Conservation (phyloP, 1,284 basidiomycete genomes). For the Microbotryum scabiosae region DNA sequence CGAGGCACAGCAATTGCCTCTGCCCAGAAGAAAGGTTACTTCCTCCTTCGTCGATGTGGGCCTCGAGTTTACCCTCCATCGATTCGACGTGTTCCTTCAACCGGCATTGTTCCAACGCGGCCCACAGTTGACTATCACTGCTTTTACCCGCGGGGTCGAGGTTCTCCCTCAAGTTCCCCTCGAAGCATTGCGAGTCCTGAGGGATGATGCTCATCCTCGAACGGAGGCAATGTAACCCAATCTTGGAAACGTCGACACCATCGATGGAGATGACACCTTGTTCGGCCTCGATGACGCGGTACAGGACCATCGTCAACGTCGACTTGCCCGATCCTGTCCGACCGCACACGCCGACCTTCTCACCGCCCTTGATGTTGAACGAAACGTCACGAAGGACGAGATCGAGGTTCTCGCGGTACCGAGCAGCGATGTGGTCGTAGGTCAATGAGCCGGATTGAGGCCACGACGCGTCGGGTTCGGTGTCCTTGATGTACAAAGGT, state of each 20-base stretch:
- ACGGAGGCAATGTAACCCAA: conserved; percentile 67
- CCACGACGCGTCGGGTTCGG: conserved; percentile 58
- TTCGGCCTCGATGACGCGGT: conserved; percentile 73
- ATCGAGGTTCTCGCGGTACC: conserved; percentile 73
- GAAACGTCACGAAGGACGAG: conserved; percentile 66
- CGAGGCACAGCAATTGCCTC: conserved; percentile 46
- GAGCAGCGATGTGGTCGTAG: conserved; percentile 58
- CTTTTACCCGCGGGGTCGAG: conserved; percentile 34
- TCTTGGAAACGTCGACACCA: conserved; percentile 68
- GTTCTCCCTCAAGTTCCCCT: conserved; percentile 41
- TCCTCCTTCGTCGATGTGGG: conserved; percentile 31
- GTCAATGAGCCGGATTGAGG: conserved; percentile 66
- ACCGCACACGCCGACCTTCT: conserved; percentile 77
- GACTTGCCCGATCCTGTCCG: conserved; percentile 91
- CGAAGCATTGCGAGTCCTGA: conserved; percentile 45
- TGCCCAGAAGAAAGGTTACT: conserved; percentile 73
- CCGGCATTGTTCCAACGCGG: conserved; percentile 19
- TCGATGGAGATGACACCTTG: conserved; percentile 74
- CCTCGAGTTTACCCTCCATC: conserved; percentile 31
- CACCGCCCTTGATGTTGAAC: conserved; percentile 55
- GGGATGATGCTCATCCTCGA: conserved; percentile 81
- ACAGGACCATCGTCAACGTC: conserved; percentile 60
- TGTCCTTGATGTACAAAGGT: conserved; percentile 59
- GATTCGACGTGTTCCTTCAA: conserved; percentile 27
- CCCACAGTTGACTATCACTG: conserved; percentile 24